A percentile compares a stretch with the other conserved stretches of the same genome.
These are phyloP conservation scores for Phragmites australis DNA, from an alignment of 176 grass and related monocot species.

Conservation along the genomic window DNA sequence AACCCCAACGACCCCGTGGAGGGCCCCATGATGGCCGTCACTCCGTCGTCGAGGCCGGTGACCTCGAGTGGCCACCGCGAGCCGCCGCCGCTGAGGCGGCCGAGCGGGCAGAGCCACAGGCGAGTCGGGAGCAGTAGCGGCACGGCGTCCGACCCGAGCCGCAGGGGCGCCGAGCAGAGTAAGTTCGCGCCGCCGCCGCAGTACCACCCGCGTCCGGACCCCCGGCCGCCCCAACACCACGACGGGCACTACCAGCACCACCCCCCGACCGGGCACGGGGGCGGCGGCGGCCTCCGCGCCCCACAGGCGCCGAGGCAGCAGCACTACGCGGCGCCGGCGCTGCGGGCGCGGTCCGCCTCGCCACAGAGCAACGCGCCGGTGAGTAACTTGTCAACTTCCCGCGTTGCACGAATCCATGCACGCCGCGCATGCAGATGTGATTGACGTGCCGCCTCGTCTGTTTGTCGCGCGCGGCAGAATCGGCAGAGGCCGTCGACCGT, in stretches of 20 bases:
- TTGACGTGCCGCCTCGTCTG: not conserved
- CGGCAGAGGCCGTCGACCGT: constrained; percentile 47
- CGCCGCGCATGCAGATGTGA: not conserved
- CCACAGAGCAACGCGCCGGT: constrained; percentile 31
- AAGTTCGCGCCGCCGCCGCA: constrained; percentile 63
- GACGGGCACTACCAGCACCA: not conserved
- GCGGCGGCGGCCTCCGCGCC: not conserved
- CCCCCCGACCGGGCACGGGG: not conserved
- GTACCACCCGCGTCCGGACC: constrained; percentile 6
- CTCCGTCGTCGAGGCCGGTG: constrained; percentile 10
- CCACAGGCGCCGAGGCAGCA: not conserved
- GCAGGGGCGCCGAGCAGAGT: constrained; percentile 19
- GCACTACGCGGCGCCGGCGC: not conserved
- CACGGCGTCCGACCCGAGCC: constrained; percentile 20
- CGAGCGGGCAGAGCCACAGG: constrained; percentile 4
- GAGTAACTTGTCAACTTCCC: not conserved
- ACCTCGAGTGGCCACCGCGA: constrained; percentile 25
- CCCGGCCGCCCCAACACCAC: not conserved
- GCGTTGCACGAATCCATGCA: not conserved
- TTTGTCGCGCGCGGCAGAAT: constrained; percentile 4
- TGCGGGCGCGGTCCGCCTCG: constrained; percentile 40
- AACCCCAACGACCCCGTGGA: constrained; percentile 58
- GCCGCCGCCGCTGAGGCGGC: not conserved
- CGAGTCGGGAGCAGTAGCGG: constrained; percentile 34
- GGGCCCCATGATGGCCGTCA: not conserved